Base-by-base conservation (phyloP, 2,329 filamentous ascomycete genomes). In the Claviceps lovelessii region DNA sequence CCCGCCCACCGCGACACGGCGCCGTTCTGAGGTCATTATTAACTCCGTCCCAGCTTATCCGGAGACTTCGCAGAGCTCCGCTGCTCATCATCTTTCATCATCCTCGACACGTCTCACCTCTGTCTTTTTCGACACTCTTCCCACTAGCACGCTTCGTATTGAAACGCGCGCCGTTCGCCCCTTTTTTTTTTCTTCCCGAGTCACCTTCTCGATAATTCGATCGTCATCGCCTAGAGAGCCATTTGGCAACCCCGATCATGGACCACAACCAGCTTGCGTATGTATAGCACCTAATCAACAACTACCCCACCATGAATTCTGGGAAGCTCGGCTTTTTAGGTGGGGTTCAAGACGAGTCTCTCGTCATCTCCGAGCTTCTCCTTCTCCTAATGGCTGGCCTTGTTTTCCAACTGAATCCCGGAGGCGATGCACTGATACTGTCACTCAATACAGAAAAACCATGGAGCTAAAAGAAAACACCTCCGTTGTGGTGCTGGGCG, bases 391-490 rank as follows among this genome's bases (percentile, higher is more conserved):
- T 42, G 39, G 28, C 42, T 51, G 46, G 39, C 39, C n/a, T 35
- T 13, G n/a, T 28, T 41, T 51, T 41, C 17, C 45, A 29, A 47
- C 23, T 29, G 28, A 4, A 47, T 23, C 15, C 17, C 5, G 15
- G 29, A 31, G 31, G 31, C 37, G 41, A 52, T 35, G 11, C 50
- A 49, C 58, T 60, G 56, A 60, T 56, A 55, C 46, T 28, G 11
- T 31, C 15, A 31, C 29, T 50, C 42, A 44, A 35, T 35, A 35
- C 52, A 60, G 61, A 70, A 95, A 89, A 68, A 84, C 82, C 66
- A 79, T 94, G 73, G 93, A 98, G 82, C 85, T 98, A 68, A 98
- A 96, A 80, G 89, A 97, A 68, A 94, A 98, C 80, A 98, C 93
- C 61, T 82, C 90, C 68, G 94, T 98, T 66, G 81, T 98, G 66